Evolutionary conservation across 768 basidiomycete species (phyloP), one percentile per base, ranked within the genome.

Genomic region (Lentinula lateritia): DNA sequence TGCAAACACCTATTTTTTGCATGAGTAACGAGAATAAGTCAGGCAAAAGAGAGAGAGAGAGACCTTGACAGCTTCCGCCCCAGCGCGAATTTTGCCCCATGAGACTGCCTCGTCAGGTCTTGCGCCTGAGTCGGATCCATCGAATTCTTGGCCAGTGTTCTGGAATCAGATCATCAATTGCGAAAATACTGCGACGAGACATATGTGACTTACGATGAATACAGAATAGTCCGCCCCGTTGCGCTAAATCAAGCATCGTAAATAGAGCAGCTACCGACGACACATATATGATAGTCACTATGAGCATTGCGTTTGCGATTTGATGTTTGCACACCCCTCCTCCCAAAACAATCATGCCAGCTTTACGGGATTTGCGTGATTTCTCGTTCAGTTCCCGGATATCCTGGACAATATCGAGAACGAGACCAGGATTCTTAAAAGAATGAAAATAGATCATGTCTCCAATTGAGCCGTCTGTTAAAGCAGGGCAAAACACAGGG

Each of bases 391-490:
- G 77, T 42, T 83, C 79, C 20, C 95, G 87, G 60, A 99, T 98
- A 71, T 99, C 97, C 66, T 86, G 83, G 12, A 98, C 95, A 64
- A 99, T 97, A 70, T 99, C 97, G 63, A 99, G 77, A 20, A 91
- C 77, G 54, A 99, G 81, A 10, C 89, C 90, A 1, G 92, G 92
- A 48, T 83, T 84, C 63, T 85, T 83, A 81, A 95, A 99, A 12
- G 95, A 95, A 75, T 98, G 97, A 72, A 98, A 98, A 75, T 98
- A 99, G 42, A 98, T 88, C 95, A 98, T 98, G 73, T 99, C 97
- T 61, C 97, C 97, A 61, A 99, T 82, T 0, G 97, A 98, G 10
- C 97, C 97, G 69, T 99, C 97, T 32, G 97, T 99, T 52, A 99
- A 76, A 1, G 97, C 97, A 23, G 97, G 97, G 72, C 97, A 99